Base-by-base conservation (phyloP, 768 basidiomycete species). In the Arthromyces matolae region DNA sequence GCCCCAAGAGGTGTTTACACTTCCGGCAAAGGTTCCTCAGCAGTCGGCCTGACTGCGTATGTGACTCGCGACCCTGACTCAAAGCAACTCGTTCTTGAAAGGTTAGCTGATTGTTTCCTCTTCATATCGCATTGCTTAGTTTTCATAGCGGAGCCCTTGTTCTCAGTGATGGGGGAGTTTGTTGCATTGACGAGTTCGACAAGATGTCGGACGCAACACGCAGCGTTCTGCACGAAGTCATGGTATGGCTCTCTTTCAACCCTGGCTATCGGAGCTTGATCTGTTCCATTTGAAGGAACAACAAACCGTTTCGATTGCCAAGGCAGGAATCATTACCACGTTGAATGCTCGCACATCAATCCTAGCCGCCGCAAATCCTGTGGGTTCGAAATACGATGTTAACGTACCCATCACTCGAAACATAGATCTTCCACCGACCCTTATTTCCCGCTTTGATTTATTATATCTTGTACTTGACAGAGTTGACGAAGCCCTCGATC, bases 161-260 rank as follows among this genome's bases (percentile, higher is more conserved):
- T 1, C 69, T 97, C 50, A 91, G 89, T 62, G 95, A 97, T 55
- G 95, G 95, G 1, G 95, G 94, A 64, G 93, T 97, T 4, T 97
- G 93, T 64, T 98, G 95, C 62, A 98, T 98, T 56, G 95, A 98
- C 57, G 95, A 98, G 67, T 98, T 99, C 58, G 96, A 99, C 71
- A 99, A 99, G 68, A 99, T 99, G 96, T 93, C 94, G 28, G 87
- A 97, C 51, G 82, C 90, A 4, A 98, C 96, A 35, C 85, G 96
- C 38, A 97, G 96, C 62, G 95, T 98, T 8, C 80, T 99, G 36
- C 96, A 99, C 67, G 95, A 98, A 81, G 94, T 96, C 13, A 98
- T 98, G 95, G 90, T 91, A 54, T 43, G 51, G n/a, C n/a, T n/a
- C n/a, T n/a, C 19, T 18, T 12, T 27, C 19, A 22, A 28, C n/a